Conservation (phyloP, 108 stramenopile genomes). For the Fistulifera pelliculosa region DNA sequence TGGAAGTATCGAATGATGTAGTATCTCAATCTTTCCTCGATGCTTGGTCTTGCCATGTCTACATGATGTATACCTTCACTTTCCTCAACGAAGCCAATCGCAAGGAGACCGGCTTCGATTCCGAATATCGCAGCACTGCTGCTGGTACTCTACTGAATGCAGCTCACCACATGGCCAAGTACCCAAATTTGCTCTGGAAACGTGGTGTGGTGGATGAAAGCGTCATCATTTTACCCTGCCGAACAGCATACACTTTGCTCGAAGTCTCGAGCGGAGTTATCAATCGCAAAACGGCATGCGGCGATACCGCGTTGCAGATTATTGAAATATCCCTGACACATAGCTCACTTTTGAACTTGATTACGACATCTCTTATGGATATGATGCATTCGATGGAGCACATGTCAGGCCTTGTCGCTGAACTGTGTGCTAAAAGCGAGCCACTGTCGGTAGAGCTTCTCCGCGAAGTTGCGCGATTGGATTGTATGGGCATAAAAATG, state of each 20-base stretch:
- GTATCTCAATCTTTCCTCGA: constrained; percentile 57
- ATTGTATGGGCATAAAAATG: constrained; percentile 62
- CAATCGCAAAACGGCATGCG: constrained; percentile 53
- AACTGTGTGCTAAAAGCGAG: constrained; percentile 57
- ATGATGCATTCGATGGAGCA: constrained; percentile 80
- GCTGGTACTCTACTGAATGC: constrained; percentile 59
- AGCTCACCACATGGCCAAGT: constrained; percentile 43
- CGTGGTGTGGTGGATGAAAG: constrained; percentile 75
- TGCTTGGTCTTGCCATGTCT: constrained; percentile 70
- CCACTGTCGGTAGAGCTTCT: constrained; percentile 57
- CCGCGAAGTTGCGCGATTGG: constrained; percentile 65
- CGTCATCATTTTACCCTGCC: constrained; percentile 63
- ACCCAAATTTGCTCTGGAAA: constrained; percentile 56
- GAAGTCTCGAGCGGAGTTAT: constrained; percentile 58
- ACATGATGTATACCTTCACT: constrained; percentile 87
- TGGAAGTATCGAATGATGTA: constrained; percentile 26
- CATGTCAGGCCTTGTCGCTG: constrained; percentile 62
- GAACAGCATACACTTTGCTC: constrained; percentile 77
- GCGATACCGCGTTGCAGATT: constrained; percentile 57
- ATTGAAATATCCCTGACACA: constrained; percentile 54
- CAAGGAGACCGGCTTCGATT: constrained; percentile 26
- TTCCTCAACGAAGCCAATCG: constrained; percentile 71
- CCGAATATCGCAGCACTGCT: constrained; percentile 32
- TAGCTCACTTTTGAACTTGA: constrained; percentile 36
- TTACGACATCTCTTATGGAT: constrained; percentile 78